These are phyloP conservation scores for Xenoacremonium recifei DNA, from an alignment of 2,329 filamentous ascomycete genomes.

Conservation along the genomic window DNA sequence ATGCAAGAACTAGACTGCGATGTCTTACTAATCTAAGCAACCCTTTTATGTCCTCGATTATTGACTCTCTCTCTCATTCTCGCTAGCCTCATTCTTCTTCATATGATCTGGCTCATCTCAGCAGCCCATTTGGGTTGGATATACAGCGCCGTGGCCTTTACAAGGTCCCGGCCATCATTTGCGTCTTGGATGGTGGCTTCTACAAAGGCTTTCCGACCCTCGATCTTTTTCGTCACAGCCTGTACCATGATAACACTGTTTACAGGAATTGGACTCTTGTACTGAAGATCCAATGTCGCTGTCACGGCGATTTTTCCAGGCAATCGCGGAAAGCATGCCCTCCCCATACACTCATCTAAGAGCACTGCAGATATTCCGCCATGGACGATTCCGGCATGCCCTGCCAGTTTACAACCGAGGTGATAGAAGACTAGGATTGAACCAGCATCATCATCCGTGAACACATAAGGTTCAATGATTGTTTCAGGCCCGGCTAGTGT, in stretches of 20 bases:
- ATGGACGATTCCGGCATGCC: constrained; percentile 18
- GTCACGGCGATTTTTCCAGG: constrained; percentile 16
- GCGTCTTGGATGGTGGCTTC: constrained; percentile 12
- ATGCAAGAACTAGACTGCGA: constrained; percentile 6
- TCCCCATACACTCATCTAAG: constrained; percentile 19
- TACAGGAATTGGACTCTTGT: constrained; percentile 12
- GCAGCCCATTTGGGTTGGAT: constrained; percentile 16
- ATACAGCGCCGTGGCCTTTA: constrained; percentile 12
- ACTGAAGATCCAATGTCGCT: constrained; percentile 15
- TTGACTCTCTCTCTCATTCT: not conserved
- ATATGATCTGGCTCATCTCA: not conserved
- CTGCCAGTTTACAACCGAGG: constrained; percentile 15
- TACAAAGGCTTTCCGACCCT: constrained; percentile 19
- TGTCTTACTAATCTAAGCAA: constrained; percentile 3
- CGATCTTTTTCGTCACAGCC: constrained; percentile 8
- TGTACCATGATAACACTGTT: constrained; percentile 10
- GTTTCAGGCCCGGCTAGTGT: constrained; percentile 1
- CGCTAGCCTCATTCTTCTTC: not conserved
- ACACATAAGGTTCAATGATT: constrained; percentile 2
- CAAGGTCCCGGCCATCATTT: constrained; percentile 8
- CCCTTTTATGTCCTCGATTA: not conserved
- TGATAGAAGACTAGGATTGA: constrained; percentile 8
- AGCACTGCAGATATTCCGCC: constrained; percentile 18
- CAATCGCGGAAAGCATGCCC: constrained; percentile 9
- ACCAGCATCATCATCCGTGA: constrained; percentile 4